Conservation (phyloP, 202 grass and related monocot genomes). For the Digitaria exilis region DNA sequence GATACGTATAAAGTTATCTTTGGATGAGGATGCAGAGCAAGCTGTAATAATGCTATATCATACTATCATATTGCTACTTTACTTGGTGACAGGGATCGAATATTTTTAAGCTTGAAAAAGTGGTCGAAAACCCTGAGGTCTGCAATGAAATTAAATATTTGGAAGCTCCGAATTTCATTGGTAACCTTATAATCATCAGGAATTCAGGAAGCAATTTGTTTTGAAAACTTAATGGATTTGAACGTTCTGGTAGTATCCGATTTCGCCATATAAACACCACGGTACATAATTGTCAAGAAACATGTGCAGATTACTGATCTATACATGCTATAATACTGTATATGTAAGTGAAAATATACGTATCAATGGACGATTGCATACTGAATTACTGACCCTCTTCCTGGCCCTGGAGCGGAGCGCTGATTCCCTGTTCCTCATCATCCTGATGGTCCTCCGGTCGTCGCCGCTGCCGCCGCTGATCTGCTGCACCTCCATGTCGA, state of each 20-base stretch:
- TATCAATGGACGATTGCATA: neutral
- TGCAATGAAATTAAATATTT: neutral
- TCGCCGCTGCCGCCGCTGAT: conserved; percentile 37
- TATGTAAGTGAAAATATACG: neutral
- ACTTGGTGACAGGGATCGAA: neutral
- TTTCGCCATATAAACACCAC: neutral
- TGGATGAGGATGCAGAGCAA: neutral
- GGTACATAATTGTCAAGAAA: neutral
- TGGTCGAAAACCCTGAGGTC: neutral
- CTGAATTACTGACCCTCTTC: conserved; percentile 57
- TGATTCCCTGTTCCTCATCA: conserved; percentile 90
- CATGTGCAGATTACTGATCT: neutral
- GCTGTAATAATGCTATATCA: neutral
- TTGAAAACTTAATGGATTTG: neutral
- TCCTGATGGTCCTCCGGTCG: conserved; percentile 57
- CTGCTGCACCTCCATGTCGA: conserved; percentile 50
- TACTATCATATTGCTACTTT: neutral
- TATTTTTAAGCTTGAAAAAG: neutral
- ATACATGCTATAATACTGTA: neutral
- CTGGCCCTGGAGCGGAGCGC: conserved; percentile 80
- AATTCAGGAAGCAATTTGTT: neutral
- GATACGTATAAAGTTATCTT: conserved; percentile 1
- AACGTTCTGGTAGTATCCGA: neutral
- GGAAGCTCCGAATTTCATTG: neutral
- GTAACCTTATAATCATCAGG: neutral